Conservation (phyloP, 1,284 basidiomycete genomes). For the Cryptococcus sp. region DNA sequence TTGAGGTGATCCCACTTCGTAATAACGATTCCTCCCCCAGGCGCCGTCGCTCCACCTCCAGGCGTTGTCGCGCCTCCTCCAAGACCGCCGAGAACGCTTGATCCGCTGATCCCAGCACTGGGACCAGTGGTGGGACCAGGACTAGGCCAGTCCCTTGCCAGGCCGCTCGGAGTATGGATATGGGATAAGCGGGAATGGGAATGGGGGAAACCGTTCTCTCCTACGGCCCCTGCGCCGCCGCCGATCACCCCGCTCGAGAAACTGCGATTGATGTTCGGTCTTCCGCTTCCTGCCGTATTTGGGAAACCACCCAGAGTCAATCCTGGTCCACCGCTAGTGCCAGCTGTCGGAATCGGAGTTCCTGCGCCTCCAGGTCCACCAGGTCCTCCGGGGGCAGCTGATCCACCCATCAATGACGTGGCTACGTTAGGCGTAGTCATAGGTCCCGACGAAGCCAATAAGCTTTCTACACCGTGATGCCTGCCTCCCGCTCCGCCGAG, state of each 20-base stretch:
- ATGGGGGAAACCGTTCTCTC: background rate
- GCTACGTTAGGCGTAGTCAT: slow-evolving; percentile 16
- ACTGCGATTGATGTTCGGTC: slow-evolving; percentile 28
- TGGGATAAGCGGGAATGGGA: slow-evolving; percentile 1
- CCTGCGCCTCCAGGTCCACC: background rate
- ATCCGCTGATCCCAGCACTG: background rate
- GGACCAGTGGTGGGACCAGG: background rate
- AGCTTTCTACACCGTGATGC: slow-evolving; percentile 11
- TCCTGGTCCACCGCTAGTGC: too few relatives aligned
- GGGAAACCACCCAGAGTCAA: background rate
- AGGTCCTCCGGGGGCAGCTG: too few relatives aligned
- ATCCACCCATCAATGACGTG: background rate
- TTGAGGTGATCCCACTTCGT: slow-evolving; percentile 96
- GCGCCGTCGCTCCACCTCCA: slow-evolving; percentile 56
- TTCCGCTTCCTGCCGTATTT: slow-evolving; percentile 2
- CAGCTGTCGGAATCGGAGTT: background rate
- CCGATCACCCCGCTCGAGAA: slow-evolving; percentile 24
- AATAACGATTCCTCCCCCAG: slow-evolving; percentile 76
- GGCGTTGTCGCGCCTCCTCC: background rate
- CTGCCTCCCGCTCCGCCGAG: slow-evolving; percentile 14
- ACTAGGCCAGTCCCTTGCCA: slow-evolving; percentile 11
- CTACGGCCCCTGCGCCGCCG: slow-evolving; percentile 1
- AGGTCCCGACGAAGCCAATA: slow-evolving; percentile 13
- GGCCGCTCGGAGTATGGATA: slow-evolving; percentile 11
- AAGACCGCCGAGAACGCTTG: background rate